A percentile compares a stretch with the other conserved stretches of the same genome.
These are phyloP conservation scores for Candida sonorensis DNA, from an alignment of 805 yeast genomes.

Conservation along the genomic window DNA sequence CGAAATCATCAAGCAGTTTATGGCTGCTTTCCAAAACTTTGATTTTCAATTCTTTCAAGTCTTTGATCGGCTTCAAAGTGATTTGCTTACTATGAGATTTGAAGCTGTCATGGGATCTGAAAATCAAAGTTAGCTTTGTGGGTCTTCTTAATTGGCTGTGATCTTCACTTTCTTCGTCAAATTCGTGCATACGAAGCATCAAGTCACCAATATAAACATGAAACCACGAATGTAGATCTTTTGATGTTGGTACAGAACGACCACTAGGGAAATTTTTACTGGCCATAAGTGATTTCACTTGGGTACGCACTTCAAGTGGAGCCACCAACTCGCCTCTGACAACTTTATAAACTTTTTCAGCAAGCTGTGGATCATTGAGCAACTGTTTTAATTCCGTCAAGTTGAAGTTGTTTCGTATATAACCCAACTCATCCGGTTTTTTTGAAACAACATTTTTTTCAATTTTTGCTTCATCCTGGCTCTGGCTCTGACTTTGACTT, in stretches of 20 bases:
- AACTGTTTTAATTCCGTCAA: slow-evolving; percentile 27
- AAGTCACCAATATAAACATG: slow-evolving; percentile 79
- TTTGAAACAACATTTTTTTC: too few relatives aligned
- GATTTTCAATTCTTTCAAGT: slow-evolving; percentile 31
- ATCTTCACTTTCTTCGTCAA: slow-evolving; percentile 53
- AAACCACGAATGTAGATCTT: slow-evolving; percentile 72
- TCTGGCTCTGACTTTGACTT: slow-evolving; percentile 33
- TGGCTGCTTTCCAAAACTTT: slow-evolving; percentile 16
- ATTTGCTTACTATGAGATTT: slow-evolving; percentile 35
- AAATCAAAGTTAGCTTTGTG: slow-evolving; percentile 41
- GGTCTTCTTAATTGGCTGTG: slow-evolving; percentile 40
- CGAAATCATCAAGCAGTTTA: slow-evolving; percentile 18
- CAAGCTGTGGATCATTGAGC: slow-evolving; percentile 40
- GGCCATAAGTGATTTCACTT: slow-evolving; percentile 82
- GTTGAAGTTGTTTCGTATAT: slow-evolving; percentile 44
- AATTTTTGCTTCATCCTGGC: slow-evolving; percentile 1
- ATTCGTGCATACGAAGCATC: slow-evolving; percentile 59
- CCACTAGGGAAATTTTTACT: slow-evolving; percentile 68
- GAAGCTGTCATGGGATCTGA: slow-evolving; percentile 16
- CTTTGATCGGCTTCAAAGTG: slow-evolving; percentile 29
- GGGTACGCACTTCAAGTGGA: slow-evolving; percentile 52
- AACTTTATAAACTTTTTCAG: slow-evolving; percentile 49
- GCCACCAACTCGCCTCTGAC: slow-evolving; percentile 55
- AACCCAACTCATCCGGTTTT: slow-evolving; percentile 35
- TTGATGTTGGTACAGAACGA: slow-evolving; percentile 41